Conservation (phyloP, 768 basidiomycete species). For the Lactifluus volemus region DNA sequence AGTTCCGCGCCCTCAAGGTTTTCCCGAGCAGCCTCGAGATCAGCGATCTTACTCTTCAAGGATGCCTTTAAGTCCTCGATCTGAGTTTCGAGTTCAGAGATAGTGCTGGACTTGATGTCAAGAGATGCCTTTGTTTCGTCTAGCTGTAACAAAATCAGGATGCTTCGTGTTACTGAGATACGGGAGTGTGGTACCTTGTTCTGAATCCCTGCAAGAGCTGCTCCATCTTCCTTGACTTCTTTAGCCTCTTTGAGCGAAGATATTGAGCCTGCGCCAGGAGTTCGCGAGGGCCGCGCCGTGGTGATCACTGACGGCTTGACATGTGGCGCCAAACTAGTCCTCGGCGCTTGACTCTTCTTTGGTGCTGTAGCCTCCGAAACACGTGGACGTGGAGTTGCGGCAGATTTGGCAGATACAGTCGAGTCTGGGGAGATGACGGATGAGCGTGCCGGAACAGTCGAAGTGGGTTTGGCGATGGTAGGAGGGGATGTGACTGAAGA, state of each 20-base stretch:
- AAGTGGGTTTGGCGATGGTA: conserved; percentile 30
- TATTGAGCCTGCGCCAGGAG: conserved; percentile 50
- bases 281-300: conserved; percentile 28
- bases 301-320: conserved; percentile 31
- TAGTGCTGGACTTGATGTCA: conserved; percentile 40
- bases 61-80: conserved; percentile 41
- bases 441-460: conserved; percentile 33
- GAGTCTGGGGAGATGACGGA: conserved; percentile 52
- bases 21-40: conserved; percentile 39
- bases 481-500: conserved; percentile 26
- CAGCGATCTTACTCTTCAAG: conserved; percentile 38
- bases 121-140: conserved; percentile 47
- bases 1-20: conserved; percentile 39
- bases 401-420: conserved; percentile 25
- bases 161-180: background rate
- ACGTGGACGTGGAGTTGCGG: conserved; percentile 42
- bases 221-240: conserved; percentile 57
- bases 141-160: conserved; percentile 36
- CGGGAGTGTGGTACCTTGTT: conserved; percentile 37
- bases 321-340: conserved; percentile 25
- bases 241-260: conserved; percentile 67
- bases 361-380: conserved; percentile 55
- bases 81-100: conserved; percentile 46
- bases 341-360: conserved; percentile 25
- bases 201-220: conserved; percentile 48